phyloP scores from a whole-genome alignment of 352 stramenopile species.

The Pythium coloratum region DNA sequence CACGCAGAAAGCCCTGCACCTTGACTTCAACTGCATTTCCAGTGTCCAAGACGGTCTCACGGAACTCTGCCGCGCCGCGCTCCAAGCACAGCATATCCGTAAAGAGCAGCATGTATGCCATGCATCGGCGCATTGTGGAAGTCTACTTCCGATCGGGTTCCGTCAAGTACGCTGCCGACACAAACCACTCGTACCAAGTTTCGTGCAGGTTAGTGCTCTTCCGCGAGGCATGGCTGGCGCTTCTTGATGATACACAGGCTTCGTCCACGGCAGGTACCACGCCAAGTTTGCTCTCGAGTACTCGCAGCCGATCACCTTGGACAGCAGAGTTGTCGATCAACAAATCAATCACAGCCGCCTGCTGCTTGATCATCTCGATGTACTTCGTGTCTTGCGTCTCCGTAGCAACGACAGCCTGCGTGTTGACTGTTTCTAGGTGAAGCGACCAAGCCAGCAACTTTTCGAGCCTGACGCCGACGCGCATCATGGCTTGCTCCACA shows the following conservation, averaged over 20 bases:
- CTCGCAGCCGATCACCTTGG: background rate
- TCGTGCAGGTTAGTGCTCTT: constrained; percentile 10
- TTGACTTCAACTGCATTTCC: background rate
- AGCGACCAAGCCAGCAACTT: constrained; percentile 1
- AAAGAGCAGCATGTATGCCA: constrained; percentile 7
- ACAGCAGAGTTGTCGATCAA: constrained; percentile 3
- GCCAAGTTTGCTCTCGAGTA: constrained; percentile 1
- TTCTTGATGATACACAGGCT: background rate
- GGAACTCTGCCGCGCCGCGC: background rate
- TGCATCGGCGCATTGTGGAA: background rate
- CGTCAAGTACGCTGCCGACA: background rate
- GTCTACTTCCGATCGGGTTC: background rate
- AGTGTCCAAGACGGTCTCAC: background rate
- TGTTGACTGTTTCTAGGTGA: background rate
- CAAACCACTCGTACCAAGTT: constrained; percentile 8
- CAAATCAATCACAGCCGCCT: constrained; percentile 13
- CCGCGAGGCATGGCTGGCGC: background rate
- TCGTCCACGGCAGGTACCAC: background rate
- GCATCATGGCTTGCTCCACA: background rate
- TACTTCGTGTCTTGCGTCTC: background rate
- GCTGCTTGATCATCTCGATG: background rate
- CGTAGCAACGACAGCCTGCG: background rate
- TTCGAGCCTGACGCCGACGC: background rate
- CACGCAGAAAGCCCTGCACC: background rate
- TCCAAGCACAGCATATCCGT: background rate